Evolutionary conservation across 2,329 filamentous ascomycete species (phyloP).

Genomic region (Xylariaceae sp.): DNA sequence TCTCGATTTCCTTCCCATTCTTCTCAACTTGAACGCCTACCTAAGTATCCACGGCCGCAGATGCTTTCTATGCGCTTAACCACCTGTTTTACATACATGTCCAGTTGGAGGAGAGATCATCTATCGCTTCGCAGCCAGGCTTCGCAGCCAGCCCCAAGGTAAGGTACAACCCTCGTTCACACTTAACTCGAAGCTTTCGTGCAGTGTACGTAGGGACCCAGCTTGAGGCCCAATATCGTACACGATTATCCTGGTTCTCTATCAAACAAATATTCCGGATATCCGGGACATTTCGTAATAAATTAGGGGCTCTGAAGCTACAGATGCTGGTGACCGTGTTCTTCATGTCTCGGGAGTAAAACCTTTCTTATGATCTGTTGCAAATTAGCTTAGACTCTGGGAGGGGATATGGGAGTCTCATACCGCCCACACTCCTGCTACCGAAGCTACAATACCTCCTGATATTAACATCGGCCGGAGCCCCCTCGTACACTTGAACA

Average conservation of each 20-base stretch:
- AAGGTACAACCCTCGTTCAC: conserved; percentile 23
- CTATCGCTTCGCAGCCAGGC: too few relatives aligned
- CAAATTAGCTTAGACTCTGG: conserved; percentile 25
- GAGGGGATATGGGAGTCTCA: conserved; percentile 43
- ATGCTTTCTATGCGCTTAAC: conserved; percentile 50
- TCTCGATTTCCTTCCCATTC: conserved; percentile 34
- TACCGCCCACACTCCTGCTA: conserved; percentile 91
- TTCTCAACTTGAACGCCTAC: conserved; percentile 39
- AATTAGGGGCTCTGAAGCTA: conserved; percentile 20
- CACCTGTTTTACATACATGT: conserved; percentile 54
- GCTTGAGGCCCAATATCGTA: conserved; percentile 35
- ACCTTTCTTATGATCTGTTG: conserved; percentile 35
- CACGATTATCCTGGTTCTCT: conserved; percentile 17
- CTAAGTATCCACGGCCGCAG: conserved; percentile 36
- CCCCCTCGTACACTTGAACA: conserved; percentile 96
- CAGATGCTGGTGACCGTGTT: conserved; percentile 25
- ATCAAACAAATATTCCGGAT: neutral
- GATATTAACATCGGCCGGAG: conserved; percentile 93
- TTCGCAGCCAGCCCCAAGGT: conserved; percentile 34
- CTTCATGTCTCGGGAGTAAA: conserved; percentile 21
- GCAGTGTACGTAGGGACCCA: conserved; percentile 18
- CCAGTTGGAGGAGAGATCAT: conserved; percentile 57
- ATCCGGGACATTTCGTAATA: neutral
- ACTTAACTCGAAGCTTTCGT: conserved; percentile 26
- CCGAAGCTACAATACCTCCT: conserved; percentile 81